Conservation (phyloP, 2,329 filamentous ascomycete genomes). For the Albophoma yamanashiensis region DNA sequence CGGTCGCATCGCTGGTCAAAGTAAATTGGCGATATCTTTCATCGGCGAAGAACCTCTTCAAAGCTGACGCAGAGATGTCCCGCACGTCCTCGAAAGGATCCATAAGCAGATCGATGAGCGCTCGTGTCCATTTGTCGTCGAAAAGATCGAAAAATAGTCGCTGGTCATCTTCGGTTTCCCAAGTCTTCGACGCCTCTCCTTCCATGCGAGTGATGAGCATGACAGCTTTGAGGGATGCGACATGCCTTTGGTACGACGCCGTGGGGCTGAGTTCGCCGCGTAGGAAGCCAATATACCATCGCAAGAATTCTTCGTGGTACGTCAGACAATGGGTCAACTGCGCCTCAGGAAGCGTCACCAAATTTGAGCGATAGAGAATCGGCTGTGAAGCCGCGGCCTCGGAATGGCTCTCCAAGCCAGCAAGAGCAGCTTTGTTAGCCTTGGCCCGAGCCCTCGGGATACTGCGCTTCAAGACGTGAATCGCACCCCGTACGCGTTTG, state of each 20-base stretch:
- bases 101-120: conserved; percentile 68
- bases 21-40: conserved; percentile 18
- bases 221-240: conserved; percentile 65
- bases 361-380: conserved; percentile 26
- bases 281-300: conserved; percentile 65
- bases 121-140: conserved; percentile 43
- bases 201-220: conserved; percentile 58
- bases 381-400: conserved; percentile 11
- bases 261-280: conserved; percentile 65
- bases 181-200: conserved; percentile 38
- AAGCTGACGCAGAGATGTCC: conserved; percentile 38
- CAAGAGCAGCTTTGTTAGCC: conserved; percentile 17
- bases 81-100: conserved; percentile 93
- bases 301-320: conserved; percentile 54
- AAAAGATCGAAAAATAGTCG: conserved; percentile 28
- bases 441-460: conserved; percentile 25
- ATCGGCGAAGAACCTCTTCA: conserved; percentile 37
- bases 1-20: conserved; percentile 7
- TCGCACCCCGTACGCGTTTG: conserved; percentile 60
- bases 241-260: conserved; percentile 82
- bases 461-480: conserved; percentile 41
- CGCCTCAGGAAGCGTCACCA: conserved; percentile 25
- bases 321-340: conserved; percentile 28
- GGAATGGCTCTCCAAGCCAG: conserved; percentile 8
- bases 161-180: conserved; percentile 28